Conservation (phyloP, 2,329 filamentous ascomycete species). For the Verticillium nubilum region DNA sequence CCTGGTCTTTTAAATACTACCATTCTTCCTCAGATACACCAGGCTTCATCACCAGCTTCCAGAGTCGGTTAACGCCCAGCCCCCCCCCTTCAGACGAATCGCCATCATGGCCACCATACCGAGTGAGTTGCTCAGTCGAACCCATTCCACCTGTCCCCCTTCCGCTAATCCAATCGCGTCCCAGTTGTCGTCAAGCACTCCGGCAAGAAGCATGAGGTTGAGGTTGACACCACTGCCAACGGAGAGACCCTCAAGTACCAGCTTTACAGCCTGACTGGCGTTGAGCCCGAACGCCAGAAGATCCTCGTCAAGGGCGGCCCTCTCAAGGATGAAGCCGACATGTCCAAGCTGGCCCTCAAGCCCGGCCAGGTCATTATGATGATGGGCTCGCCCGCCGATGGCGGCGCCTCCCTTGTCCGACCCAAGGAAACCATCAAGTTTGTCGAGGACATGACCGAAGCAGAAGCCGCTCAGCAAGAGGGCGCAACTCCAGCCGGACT, state of each 20-base stretch:
- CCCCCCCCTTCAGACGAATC: background rate
- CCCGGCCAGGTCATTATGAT: constrained; percentile 86
- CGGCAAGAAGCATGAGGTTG: constrained; percentile 91
- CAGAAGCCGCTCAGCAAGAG: constrained; percentile 75
- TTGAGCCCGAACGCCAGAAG: constrained; percentile 95
- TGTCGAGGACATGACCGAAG: constrained; percentile 95
- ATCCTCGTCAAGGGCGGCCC: constrained; percentile 90
- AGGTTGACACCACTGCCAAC: constrained; percentile 76
- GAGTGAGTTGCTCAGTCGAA: constrained; percentile 33
- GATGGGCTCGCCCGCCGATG: constrained; percentile 82
- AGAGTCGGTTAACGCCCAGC: background rate
- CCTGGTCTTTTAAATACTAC: background rate
- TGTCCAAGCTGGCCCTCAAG: constrained; percentile 81
- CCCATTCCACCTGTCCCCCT: background rate
- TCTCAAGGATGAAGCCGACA: constrained; percentile 89
- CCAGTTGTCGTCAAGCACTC: constrained; percentile 89
- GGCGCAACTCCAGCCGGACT: constrained; percentile 85
- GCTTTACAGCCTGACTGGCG: constrained; percentile 88
- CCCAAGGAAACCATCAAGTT: constrained; percentile 84
- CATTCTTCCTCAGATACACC: background rate
- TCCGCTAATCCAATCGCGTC: background rate
- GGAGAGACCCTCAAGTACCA: constrained; percentile 96
- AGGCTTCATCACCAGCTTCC: background rate
- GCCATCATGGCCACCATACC: constrained; percentile 48
- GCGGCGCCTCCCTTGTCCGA: constrained; percentile 54